Conservation (phyloP, 306 rosid genomes). For the barrel medic (Medicago truncatula) region DNA sequence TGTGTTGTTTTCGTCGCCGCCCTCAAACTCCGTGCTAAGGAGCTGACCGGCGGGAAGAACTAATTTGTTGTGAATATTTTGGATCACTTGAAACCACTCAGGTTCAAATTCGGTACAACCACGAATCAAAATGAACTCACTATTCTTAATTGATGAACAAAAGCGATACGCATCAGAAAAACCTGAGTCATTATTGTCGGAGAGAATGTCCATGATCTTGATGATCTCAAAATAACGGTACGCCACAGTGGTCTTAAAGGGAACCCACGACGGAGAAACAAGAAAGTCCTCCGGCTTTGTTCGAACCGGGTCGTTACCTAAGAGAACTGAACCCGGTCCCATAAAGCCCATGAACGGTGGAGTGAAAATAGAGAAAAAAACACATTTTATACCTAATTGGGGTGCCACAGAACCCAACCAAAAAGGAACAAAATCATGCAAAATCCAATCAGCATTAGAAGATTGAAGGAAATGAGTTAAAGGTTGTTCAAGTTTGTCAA, state of each 20-base stretch:
- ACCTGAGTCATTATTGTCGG: background rate
- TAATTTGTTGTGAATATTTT: conserved; percentile 28
- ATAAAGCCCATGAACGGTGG: background rate
- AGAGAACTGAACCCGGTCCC: background rate
- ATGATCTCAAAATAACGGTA: conserved; percentile 42
- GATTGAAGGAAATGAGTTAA: conserved; percentile 43
- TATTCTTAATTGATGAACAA: background rate
- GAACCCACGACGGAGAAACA: conserved; percentile 46
- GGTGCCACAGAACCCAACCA: conserved; percentile 45
- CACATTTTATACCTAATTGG: conserved; percentile 35
- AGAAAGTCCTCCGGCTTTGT: conserved; percentile 35
- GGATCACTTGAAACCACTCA: conserved; percentile 44
- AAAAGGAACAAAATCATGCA: conserved; percentile 44
- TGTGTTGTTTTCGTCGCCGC: background rate
- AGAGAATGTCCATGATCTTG: background rate
- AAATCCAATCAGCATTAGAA: conserved; percentile 51
- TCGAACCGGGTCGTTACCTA: background rate
- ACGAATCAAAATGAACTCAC: conserved; percentile 15
- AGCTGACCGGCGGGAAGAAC: conserved; percentile 44
- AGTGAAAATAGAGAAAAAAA: conserved; percentile 37
- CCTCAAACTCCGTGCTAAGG: background rate
- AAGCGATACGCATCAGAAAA: conserved; percentile 8
- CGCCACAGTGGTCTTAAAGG: conserved; percentile 40
- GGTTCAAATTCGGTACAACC: conserved; percentile 39
- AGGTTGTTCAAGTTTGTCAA: conserved; percentile 45